phyloP scores from a whole-genome alignment of 2,329 filamentous ascomycete genomes.

The Colletotrichum echinochloae region DNA sequence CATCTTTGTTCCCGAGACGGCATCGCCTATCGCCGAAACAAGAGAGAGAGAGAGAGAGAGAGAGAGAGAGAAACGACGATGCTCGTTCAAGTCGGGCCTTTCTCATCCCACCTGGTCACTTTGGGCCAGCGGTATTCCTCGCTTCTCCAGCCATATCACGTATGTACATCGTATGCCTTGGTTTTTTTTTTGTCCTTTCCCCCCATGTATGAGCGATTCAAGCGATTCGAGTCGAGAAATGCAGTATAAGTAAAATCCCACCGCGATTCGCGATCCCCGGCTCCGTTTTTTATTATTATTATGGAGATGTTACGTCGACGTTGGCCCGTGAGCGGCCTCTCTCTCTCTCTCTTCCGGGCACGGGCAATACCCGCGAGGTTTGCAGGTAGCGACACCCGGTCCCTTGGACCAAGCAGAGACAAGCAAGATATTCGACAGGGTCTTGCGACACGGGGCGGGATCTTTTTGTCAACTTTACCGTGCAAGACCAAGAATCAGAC shows the following conservation, averaged over 20 bases:
- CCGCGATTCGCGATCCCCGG: conserved; percentile 4
- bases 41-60: not conserved
- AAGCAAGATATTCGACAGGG: conserved; percentile 7
- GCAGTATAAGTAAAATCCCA: not conserved
- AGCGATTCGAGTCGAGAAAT: conserved; percentile 1
- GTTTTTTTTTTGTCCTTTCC: not conserved
- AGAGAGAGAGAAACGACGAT: not conserved
- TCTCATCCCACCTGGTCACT: not conserved
- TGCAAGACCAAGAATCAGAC: not conserved
- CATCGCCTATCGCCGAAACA: conserved; percentile 11
- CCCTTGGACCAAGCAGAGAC: not conserved
- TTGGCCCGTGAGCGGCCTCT: conserved; percentile 8
- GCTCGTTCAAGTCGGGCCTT: conserved; percentile 9
- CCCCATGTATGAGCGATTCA: not conserved
- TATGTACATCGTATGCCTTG: conserved; percentile 11
- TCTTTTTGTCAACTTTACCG: not conserved
- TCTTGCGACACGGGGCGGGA: conserved; percentile 6
- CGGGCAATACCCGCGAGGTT: no score
- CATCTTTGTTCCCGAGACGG: not conserved
- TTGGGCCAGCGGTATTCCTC: not conserved
- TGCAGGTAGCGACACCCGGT: no score
- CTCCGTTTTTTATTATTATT: conserved; percentile 11
- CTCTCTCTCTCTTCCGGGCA: no score
- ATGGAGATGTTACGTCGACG: conserved; percentile 18
- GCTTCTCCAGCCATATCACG: no score